Evolutionary conservation across 768 basidiomycete species (phyloP), one percentile per base, ranked within the genome.

Genomic region (Tremella yokohamensis): DNA sequence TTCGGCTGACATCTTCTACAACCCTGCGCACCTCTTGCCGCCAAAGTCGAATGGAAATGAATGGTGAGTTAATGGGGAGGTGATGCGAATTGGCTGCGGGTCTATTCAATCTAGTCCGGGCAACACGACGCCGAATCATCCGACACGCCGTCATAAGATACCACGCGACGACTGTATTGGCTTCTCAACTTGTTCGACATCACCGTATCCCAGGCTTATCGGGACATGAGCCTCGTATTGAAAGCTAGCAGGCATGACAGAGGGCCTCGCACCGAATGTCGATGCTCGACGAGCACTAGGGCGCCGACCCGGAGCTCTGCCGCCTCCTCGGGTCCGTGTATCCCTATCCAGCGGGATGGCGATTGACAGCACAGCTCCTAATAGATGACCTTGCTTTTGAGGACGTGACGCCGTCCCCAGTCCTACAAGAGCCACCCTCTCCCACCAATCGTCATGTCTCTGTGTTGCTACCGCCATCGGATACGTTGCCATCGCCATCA

Each of bases 251-350:
- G 29, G 29, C 29, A 34, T 34, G 29, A 6, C 29, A 34, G 29
- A 34, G 29, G 29, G 11, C 29, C 29, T 34, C 6, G 29, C 11
- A 34, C 29, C 29, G 29, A 34, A 6, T 6, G 29, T 16, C 8
- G 62, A 64, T 34, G 50, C 50, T 19, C 49, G 58, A 13, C 12
- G 52, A 44, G 58, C 54, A 15, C 58, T 64, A 12, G 62, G 62
- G 1, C 15, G 53, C 18, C 54, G 62, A 16, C 58, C 64, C 2
- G 57, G 60, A 3, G 49, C n/a, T 22, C 18, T 49, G 9, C 57
- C 57, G 1, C n/a, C 38, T 11, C 58, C 29, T 4, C 25, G 37
- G n/a, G 62, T 51, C 25, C 12, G 54, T 49, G 38, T 15, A 16
- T 38, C 42, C 22, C 15, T 15, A 6, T 45, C 42, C 22, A 16